phyloP scores from a whole-genome alignment of 352 stramenopile species.

The Phytophthora cajani region DNA sequence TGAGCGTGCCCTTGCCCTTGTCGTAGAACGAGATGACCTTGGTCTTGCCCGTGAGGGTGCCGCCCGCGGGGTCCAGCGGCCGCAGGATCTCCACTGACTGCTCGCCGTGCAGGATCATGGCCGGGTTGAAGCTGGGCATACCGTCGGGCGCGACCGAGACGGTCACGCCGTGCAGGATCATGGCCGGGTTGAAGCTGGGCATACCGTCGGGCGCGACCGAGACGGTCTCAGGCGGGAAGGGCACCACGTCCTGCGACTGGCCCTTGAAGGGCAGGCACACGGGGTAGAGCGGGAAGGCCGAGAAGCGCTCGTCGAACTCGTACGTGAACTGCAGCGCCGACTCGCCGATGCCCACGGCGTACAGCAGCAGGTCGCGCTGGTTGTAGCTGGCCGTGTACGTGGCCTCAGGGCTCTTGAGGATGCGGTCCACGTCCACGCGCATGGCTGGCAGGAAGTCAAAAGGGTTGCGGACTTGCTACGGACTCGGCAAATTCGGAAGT shows the following conservation, averaged over 20 bases:
- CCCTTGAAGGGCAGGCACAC: conserved; percentile 90
- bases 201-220: conserved; percentile 68
- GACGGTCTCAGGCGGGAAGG: conserved; percentile 83
- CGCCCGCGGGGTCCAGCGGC: conserved; percentile 68
- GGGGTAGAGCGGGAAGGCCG: conserved; percentile 89
- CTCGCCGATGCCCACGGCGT: conserved; percentile 90
- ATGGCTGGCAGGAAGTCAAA: conserved; percentile 25
- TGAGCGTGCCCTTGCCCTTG: conserved; percentile 84
- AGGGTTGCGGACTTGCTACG: neutral
- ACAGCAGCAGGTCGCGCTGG: conserved; percentile 89
- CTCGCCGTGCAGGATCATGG: conserved; percentile 88
- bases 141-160: conserved; percentile 62
- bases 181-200: conserved; percentile 78
- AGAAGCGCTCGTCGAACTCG: conserved; percentile 87
- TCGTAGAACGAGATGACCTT: conserved; percentile 86
- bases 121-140: conserved; percentile 81
- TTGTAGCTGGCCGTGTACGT: conserved; percentile 82
- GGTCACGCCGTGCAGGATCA: conserved; percentile 85
- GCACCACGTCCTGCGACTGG: conserved; percentile 85
- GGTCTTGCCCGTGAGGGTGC: conserved; percentile 56
- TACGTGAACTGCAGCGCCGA: conserved; percentile 89
- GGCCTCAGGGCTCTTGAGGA: conserved; percentile 58
- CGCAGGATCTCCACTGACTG: conserved; percentile 85
- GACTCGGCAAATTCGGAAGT: conserved; percentile 28
- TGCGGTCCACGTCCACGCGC: conserved; percentile 69